These are phyloP conservation scores for Ambrosia trifida DNA, from an alignment of 129 eudicot genomes.

Conservation along the genomic window DNA sequence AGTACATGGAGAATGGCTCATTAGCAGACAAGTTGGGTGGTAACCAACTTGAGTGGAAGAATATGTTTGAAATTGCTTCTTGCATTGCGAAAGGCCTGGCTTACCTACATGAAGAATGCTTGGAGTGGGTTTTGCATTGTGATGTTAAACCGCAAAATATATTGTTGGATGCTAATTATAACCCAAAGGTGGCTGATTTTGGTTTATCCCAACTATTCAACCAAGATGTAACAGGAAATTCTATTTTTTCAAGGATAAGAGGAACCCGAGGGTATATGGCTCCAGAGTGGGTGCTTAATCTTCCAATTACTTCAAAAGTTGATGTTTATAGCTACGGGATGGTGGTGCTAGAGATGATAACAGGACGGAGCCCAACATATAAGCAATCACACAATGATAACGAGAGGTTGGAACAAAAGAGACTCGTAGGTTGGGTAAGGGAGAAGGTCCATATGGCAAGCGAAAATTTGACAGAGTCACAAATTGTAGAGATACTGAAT, in stretches of 20 bases:
- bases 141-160: not conserved
- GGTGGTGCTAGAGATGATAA: slow-evolving; percentile 15
- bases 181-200: slow-evolving; percentile 15
- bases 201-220: slow-evolving; percentile 33
- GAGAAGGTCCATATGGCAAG: slow-evolving; percentile 6
- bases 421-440: slow-evolving; percentile 29
- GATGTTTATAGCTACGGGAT: slow-evolving; percentile 22
- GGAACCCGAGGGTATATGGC: slow-evolving; percentile 27
- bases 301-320: slow-evolving; percentile 30
- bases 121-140: not conserved
- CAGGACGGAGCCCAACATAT: too few relatives aligned
- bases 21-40: slow-evolving; percentile 21
- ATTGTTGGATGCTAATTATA: not conserved
- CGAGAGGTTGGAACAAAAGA: not conserved
- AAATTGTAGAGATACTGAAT: slow-evolving; percentile 19
- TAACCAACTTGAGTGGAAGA: slow-evolving; percentile 27
- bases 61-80: slow-evolving; percentile 27
- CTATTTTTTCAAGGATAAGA: slow-evolving; percentile 12
- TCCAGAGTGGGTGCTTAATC: slow-evolving; percentile 12
- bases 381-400: not conserved
- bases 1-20: slow-evolving; percentile 3
- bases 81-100: slow-evolving; percentile 33
- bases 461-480: not conserved
- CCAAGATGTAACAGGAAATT: slow-evolving; percentile 1
- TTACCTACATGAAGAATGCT: slow-evolving; percentile 2